phyloP scores from a whole-genome alignment of 495 filamentous ascomycete species.

The Hyaloscypha variabilis region DNA sequence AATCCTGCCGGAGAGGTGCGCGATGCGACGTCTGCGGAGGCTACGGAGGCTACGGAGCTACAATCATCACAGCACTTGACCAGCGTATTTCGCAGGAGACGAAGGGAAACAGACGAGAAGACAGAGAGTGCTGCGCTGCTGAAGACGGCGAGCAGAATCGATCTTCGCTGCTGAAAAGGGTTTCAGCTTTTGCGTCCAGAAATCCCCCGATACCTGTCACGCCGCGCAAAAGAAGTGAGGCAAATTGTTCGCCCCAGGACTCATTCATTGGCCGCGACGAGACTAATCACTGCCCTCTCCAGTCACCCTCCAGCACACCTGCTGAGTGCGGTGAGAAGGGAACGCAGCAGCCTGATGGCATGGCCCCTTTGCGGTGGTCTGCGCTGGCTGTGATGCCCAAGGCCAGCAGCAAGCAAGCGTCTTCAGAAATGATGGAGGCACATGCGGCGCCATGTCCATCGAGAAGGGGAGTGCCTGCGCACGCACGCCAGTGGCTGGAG shows the following conservation, averaged over 20 bases:
- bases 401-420: not conserved
- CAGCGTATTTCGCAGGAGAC: not conserved
- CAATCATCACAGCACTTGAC: too few relatives aligned
- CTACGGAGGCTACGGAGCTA: too few relatives aligned
- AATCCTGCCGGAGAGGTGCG: too few relatives aligned
- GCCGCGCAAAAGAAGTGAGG: constrained; percentile 15
- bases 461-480: not conserved
- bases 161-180: constrained; percentile 11
- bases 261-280: not conserved
- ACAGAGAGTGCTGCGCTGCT: not conserved
- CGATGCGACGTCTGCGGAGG: too few relatives aligned
- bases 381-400: not conserved
- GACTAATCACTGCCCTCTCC: not conserved
- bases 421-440: not conserved
- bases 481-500: not conserved
- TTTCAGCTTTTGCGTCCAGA: constrained; percentile 19
- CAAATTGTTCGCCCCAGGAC: constrained; percentile 12
- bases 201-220: constrained; percentile 8
- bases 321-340: not conserved
- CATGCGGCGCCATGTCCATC: not conserved
- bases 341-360: not conserved
- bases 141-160: not conserved
- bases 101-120: not conserved
- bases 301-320: not conserved
- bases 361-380: not conserved